phyloP scores from a whole-genome alignment of 1,139 yeast genomes.

The Taphrina wiesneri region DNA sequence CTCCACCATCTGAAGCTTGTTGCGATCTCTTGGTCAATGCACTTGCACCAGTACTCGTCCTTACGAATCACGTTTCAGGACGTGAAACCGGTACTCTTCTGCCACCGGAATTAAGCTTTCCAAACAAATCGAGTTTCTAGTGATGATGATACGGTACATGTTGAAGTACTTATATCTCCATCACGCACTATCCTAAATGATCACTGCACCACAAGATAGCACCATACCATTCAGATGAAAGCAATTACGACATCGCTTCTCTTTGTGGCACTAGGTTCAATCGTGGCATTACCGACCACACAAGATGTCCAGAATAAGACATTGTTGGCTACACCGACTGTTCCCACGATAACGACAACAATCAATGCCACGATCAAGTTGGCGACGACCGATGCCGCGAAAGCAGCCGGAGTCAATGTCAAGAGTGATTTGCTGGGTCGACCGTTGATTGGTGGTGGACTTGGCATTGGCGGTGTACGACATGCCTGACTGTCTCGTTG shows the following conservation, averaged over 20 bases:
- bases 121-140: neutral
- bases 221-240: neutral
- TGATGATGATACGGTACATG: neutral
- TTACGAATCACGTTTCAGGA: neutral
- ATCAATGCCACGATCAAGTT: neutral
- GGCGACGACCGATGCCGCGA: slow-evolving; percentile 4
- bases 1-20: neutral
- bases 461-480: neutral
- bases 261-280: neutral
- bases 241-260: neutral
- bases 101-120: neutral
- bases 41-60: neutral
- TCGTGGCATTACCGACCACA: neutral
- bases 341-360: neutral
- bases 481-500: neutral
- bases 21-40: neutral
- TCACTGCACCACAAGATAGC: neutral
- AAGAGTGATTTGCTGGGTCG: slow-evolving; percentile 18
- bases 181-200: neutral
- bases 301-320: neutral
- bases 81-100: neutral
- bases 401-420: slow-evolving; percentile 14
- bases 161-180: neutral
- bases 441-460: slow-evolving; percentile 13
- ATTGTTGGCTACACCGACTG: neutral